phyloP scores from a whole-genome alignment of 768 basidiomycete species.

The Cubamyces sp. region DNA sequence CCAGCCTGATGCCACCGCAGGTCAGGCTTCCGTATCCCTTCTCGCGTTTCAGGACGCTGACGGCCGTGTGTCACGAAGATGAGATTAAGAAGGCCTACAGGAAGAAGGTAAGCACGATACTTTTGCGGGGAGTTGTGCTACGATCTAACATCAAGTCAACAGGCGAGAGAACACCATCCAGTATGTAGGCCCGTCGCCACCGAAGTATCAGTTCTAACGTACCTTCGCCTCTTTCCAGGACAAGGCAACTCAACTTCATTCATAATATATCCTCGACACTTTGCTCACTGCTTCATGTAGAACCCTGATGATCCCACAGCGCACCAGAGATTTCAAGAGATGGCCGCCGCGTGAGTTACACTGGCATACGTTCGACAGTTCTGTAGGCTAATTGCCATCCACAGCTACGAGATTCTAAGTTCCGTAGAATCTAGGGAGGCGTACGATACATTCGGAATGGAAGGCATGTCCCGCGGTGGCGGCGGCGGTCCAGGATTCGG shows the following conservation, averaged over 20 bases:
- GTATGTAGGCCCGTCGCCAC: constrained; percentile 47
- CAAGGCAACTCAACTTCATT: constrained; percentile 50
- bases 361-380: neutral
- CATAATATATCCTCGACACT: neutral
- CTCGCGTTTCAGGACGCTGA: constrained; percentile 22
- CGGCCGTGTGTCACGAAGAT: constrained; percentile 41
- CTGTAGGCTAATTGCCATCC: neutral
- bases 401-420: constrained; percentile 81
- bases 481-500: constrained; percentile 38
- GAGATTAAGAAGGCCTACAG: constrained; percentile 96
- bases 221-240: constrained; percentile 51
- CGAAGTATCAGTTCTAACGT: neutral
- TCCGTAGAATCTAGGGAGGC: constrained; percentile 67
- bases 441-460: constrained; percentile 79
- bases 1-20: constrained; percentile 67
- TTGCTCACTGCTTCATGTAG: constrained; percentile 41
- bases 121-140: constrained; percentile 14
- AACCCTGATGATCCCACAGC: constrained; percentile 90
- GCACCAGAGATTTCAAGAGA: constrained; percentile 83
- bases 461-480: constrained; percentile 59
- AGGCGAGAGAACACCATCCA: constrained; percentile 90
- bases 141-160: constrained; percentile 27
- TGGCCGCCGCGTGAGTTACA: constrained; percentile 78
- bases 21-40: constrained; percentile 43
- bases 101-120: constrained; percentile 66